Base-by-base conservation (phyloP, 257 asterid species). In the Capsicum baccatum region DNA sequence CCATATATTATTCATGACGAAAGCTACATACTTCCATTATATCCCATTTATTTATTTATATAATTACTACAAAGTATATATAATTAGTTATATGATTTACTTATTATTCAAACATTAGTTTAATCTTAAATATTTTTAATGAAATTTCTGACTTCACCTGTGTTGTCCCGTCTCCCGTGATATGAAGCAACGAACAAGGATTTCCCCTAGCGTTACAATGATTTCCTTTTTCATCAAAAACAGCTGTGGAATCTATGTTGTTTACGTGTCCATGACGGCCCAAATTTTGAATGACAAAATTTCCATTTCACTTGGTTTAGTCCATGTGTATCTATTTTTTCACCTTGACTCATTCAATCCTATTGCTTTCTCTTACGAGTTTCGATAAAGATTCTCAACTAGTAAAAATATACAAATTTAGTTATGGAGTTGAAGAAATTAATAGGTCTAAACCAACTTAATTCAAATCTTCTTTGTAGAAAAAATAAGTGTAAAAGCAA, bases 281-380 rank as follows among this genome's bases (percentile, higher is more conserved):
- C 35, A 42, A 69, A n/a, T 17, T 0, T 17, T 70, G 57, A 69
- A 15, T 15, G 54, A 3, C 26, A 68, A 64, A 39, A 3, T 13
- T 37, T 37, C 79, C 13, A 52, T 13, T 76, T 52, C 81, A 76
- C 63, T 52, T 26, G 33, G 33, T 26, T 21, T 76, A 52, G 81
- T 76, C 81, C 63, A 52, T 26, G 6, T 4, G 47, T 26, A 26
- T 21, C 9, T 26, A 33, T 52, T 52, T 52, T 50, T 14, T 13
- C 63, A 74, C 13, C 4, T 44, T 26, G 63, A 76, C 81, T 76
- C 44, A 52, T 76, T 76, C 81, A 21, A 21, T 26, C 26, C 63
- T 76, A 52, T 76, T 52, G 63, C 48, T 76, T 76, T 52, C 13
- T 76, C 63, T 76, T 26, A 26, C 33, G 33, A 26, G 33, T 26